Evolutionary conservation across 73 alveolate species (phyloP).

Genomic region (Diophrys appendiculata): DNA sequence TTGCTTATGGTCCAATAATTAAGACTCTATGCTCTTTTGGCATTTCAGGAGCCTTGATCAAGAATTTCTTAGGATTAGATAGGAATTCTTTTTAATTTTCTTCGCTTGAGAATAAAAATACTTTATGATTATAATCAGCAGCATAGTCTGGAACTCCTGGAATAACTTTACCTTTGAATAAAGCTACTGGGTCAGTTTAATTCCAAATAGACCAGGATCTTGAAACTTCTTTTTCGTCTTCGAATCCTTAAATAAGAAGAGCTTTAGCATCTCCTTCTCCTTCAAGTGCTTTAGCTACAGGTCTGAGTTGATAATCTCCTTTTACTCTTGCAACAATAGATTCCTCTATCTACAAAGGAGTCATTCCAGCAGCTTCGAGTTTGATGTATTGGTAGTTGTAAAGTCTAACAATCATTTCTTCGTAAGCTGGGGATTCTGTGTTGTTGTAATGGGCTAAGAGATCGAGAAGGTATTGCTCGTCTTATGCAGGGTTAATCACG

Average conservation of each 20-base stretch:
- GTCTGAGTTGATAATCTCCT: conserved; percentile 90
- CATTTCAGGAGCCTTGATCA: conserved; percentile 83
- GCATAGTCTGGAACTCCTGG: conserved; percentile 93
- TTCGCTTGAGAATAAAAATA: conserved; percentile 87
- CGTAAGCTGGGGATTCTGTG: conserved; percentile 69
- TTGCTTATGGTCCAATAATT: conserved; percentile 85
- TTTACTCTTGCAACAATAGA: conserved; percentile 74
- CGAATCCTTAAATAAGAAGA: conserved; percentile 76
- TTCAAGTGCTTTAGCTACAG: conserved; percentile 88
- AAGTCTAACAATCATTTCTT: conserved; percentile 73
- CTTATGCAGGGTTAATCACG: conserved; percentile 75
- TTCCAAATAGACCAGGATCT: conserved; percentile 96
- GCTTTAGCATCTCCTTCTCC: conserved; percentile 86
- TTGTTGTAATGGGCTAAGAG: conserved; percentile 63
- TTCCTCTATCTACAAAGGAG: conserved; percentile 76
- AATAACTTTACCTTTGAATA: conserved; percentile 84
- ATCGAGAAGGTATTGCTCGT: conserved; percentile 62
- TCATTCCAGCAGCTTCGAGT: conserved; percentile 86
- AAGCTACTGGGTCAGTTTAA: conserved; percentile 94
- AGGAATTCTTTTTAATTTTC: conserved; percentile 83
- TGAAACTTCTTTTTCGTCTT: conserved; percentile 84
- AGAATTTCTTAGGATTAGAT: conserved; percentile 86
- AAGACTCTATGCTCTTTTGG: conserved; percentile 84
- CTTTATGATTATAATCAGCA: conserved; percentile 86
- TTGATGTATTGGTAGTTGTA: conserved; percentile 79